Conservation (phyloP, 2,329 filamentous ascomycete genomes). For the Colletotrichum scovillei region DNA sequence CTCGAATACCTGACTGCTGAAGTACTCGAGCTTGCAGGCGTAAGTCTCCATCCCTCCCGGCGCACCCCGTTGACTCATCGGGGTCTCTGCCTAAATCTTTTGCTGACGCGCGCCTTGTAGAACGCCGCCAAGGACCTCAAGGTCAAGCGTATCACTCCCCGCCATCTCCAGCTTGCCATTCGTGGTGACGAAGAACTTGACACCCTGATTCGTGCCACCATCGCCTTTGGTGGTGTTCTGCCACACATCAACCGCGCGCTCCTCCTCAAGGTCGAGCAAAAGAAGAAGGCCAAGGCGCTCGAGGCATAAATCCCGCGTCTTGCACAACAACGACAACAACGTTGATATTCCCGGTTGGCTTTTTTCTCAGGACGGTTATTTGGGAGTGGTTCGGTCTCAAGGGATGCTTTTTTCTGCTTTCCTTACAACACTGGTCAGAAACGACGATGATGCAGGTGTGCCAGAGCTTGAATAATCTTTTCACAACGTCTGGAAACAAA, state of each 20-base stretch:
- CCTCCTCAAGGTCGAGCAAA: slow-evolving; percentile 95
- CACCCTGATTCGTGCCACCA: slow-evolving; percentile 96
- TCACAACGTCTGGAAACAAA: slow-evolving; percentile 10
- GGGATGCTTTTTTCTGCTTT: slow-evolving; percentile 24
- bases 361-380: slow-evolving; percentile 27
- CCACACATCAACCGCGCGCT: slow-evolving; percentile 99
- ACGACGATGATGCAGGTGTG: slow-evolving; percentile 27
- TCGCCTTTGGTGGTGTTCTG: slow-evolving; percentile 97
- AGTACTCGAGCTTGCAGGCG: slow-evolving; percentile 95
- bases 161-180: slow-evolving; percentile 97
- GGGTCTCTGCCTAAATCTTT: slow-evolving; percentile 16
- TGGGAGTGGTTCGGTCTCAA: slow-evolving; percentile 23
- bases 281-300: slow-evolving; percentile 81
- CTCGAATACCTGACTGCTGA: slow-evolving; percentile 98
- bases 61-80: slow-evolving; percentile 20
- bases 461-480: slow-evolving; percentile 11
- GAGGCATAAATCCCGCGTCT: slow-evolving; percentile 32
- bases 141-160: slow-evolving; percentile 99
- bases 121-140: slow-evolving; percentile 99
- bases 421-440: slow-evolving; percentile 19
- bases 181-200: slow-evolving; percentile 98
- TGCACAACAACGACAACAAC: slow-evolving; percentile 2
- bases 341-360: slow-evolving; percentile 29
- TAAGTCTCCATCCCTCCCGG: slow-evolving; percentile 56
- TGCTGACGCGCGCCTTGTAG: slow-evolving; percentile 49